phyloP scores from a whole-genome alignment of 495 filamentous ascomycete species.

The Astrothelium subdiscretum region DNA sequence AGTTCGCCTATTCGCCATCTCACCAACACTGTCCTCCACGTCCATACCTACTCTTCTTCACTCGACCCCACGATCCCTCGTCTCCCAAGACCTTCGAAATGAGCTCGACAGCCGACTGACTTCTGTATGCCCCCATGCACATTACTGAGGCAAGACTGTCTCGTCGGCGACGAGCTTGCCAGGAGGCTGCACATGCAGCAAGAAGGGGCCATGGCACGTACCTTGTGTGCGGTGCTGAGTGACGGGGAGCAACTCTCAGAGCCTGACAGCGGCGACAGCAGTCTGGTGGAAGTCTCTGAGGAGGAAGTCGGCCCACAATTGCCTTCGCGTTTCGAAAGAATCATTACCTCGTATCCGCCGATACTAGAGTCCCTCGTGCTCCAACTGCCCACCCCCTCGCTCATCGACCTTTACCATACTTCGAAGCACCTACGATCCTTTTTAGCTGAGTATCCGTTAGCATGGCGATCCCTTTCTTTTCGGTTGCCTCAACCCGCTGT shows the following conservation, averaged over 20 bases:
- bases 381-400: constrained; percentile 44
- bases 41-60: too few species aligned
- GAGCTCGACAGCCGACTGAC: not conserved
- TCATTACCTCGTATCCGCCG: constrained; percentile 43
- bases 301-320: constrained; percentile 5
- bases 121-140: constrained; percentile 10
- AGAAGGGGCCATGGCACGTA: constrained; percentile 16
- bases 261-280: constrained; percentile 1
- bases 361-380: constrained; percentile 46
- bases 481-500: constrained; percentile 35
- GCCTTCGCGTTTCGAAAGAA: constrained; percentile 39
- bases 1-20: not conserved
- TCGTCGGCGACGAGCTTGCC: constrained; percentile 16
- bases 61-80: not conserved
- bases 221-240: not conserved
- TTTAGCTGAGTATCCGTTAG: constrained; percentile 44
- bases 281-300: not conserved
- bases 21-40: too few species aligned
- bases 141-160: constrained; percentile 18
- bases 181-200: constrained; percentile 11
- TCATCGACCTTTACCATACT: constrained; percentile 48
- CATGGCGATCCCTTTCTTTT: constrained; percentile 52
- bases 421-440: constrained; percentile 43
- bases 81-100: not conserved
- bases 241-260: constrained; percentile 5